Base-by-base conservation (phyloP, 768 basidiomycete species). In the Peribolospora kevripleyi region DNA sequence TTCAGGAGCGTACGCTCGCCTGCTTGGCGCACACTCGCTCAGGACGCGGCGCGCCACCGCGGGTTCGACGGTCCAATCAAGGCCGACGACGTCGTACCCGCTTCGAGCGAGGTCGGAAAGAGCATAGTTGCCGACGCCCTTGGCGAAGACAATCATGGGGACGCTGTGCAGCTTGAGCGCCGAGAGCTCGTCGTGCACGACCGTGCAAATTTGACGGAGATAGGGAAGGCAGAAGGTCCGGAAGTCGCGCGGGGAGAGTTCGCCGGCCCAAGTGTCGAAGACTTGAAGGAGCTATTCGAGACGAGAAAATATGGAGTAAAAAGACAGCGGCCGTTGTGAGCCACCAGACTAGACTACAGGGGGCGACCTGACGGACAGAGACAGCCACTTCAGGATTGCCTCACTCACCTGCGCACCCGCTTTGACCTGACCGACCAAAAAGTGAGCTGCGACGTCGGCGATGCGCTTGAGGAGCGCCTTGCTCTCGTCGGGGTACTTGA, bases 181-280 rank as follows among this genome's bases (percentile, higher is more conserved):
- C 10, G 63, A 62, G 39, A 95, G 75, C 39, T 72, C 73, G 25
- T 64, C 62, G 54, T 76, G 78, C 56, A 95, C 84, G 55, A 76
- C 71, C 2, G 68, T 68, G 11, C 82, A 76, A 62, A 97, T 88
- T 61, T 77, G 76, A 49, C 72, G 68, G 45, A 87, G 72, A 11
- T 81, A 75, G 6, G 88, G 88, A 58, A 83, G 75, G 48, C 90
- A 81, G 69, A 93, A 97, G 51, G 72, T 70, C 40, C 68, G 66
- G 68, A 91, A 97, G 65, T 95, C 84, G 63, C 84, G 71, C 2
- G 82, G 85, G 3, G 90, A 81, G 55, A 98, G 74, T 65, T 93
- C 90, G 51, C 84, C 83, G 7, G 84, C 93, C 76, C 83, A 85
- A 1, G 93, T 95, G 68, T 98, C 93, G 63, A 98, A 98, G 9